Conservation (phyloP, 1,139 yeast genomes). For the Magnusiomyces paraingens region DNA sequence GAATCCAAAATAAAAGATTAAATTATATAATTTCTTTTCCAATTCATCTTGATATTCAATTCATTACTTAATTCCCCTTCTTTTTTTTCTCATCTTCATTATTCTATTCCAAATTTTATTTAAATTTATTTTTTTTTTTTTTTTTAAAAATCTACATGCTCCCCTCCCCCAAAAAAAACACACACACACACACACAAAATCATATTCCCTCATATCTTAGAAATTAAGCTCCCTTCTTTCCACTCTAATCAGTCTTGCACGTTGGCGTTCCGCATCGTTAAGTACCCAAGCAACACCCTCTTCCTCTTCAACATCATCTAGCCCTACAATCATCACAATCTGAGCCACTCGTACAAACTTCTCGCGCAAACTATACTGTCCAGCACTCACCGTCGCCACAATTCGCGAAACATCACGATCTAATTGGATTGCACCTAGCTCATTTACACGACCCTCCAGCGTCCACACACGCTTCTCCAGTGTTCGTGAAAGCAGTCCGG, state of each 20-base stretch:
- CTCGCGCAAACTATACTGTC: conserved; percentile 60
- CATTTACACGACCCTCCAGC: conserved; percentile 63
- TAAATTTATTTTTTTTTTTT: no score
- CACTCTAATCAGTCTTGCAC: conserved; percentile 37
- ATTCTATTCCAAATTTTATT: no score
- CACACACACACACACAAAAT: neutral
- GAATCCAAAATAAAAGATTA: no score
- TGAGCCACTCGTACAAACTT: conserved; percentile 78
- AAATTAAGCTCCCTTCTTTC: conserved; percentile 35
- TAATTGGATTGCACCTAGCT: conserved; percentile 73
- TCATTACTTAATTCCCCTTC: no score
- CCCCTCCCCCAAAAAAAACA: no score
- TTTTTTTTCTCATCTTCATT: no score
- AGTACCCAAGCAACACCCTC: conserved; percentile 71
- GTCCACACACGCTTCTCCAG: conserved; percentile 65
- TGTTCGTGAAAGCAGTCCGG: conserved; percentile 42
- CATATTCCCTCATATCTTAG: neutral
- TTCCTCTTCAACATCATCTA: conserved; percentile 72
- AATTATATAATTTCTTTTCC: no score
- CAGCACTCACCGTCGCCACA: conserved; percentile 39
- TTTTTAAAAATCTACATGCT: no score
- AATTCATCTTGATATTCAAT: no score
- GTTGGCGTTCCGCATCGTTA: conserved; percentile 65
- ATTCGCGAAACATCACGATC: conserved; percentile 77
- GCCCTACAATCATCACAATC: conserved; percentile 69